Evolutionary conservation across 805 yeast genomes (phyloP).

Genomic region (Pichia eremophila): DNA sequence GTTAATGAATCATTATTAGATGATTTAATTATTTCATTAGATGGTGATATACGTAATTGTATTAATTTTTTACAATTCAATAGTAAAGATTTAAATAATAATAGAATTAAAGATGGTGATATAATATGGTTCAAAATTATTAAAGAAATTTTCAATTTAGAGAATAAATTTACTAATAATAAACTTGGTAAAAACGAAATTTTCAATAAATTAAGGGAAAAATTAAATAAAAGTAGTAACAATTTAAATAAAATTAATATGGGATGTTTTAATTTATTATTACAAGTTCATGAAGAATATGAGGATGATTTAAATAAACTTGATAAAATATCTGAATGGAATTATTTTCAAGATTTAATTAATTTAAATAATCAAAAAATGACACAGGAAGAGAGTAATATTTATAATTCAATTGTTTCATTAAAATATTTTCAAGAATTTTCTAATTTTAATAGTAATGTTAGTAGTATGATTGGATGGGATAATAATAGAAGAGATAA

Average conservation of each 20-base stretch:
- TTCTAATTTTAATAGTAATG: conserved; percentile 9
- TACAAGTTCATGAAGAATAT: conserved; percentile 30
- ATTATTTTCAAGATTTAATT: conserved; percentile 59
- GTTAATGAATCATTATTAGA: conserved; percentile 44
- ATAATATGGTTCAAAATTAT: conserved; percentile 61
- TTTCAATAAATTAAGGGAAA: conserved; percentile 21
- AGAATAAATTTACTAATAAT: conserved; percentile 32
- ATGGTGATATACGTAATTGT: conserved; percentile 81
- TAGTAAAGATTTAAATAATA: conserved; percentile 2
- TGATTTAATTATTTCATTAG: conserved; percentile 60
- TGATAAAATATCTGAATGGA: conserved; percentile 61
- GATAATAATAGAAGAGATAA: neutral
- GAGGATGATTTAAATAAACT: conserved; percentile 53
- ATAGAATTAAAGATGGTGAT: conserved; percentile 44
- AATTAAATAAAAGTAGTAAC: conserved; percentile 37
- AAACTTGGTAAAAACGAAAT: conserved; percentile 35
- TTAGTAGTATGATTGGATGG: neutral
- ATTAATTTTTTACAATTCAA: conserved; percentile 74
- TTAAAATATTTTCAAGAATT: conserved; percentile 57
- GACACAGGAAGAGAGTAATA: conserved; percentile 25
- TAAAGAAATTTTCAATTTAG: conserved; percentile 43
- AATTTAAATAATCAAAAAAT: conserved; percentile 38
- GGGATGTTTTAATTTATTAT: conserved; percentile 62
- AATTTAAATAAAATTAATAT: conserved; percentile 54
- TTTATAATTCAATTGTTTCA: conserved; percentile 47